A percentile compares a stretch with the other conserved stretches of the same genome.
phyloP scores from a whole-genome alignment of 202 grass and related monocot genomes.

The Hordeum pubiflorum region DNA sequence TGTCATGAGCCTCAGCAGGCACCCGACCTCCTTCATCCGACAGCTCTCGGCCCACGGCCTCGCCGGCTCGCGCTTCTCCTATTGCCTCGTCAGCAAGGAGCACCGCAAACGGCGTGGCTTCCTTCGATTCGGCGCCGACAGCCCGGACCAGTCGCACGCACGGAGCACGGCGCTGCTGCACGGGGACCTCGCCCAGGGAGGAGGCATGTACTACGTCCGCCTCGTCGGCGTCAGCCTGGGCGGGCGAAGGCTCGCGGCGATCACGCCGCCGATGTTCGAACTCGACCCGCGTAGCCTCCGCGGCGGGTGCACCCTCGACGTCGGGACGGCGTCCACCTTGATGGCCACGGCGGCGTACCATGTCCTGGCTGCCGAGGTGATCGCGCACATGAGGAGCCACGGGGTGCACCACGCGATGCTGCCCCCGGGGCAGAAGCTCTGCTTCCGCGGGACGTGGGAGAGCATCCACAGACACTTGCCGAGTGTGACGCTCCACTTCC shows the following conservation, averaged over 20 bases:
- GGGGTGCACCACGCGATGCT: neutral
- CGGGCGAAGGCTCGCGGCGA: neutral
- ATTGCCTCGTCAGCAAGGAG: neutral
- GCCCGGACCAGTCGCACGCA: neutral
- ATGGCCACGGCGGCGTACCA: neutral
- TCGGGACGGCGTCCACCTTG: neutral
- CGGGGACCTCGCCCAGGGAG: neutral
- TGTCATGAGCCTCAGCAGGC: no score
- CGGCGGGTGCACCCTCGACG: neutral
- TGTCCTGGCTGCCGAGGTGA: neutral
- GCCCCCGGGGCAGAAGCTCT: neutral
- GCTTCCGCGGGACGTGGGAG: neutral
- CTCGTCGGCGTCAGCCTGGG: neutral
- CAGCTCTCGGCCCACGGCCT: no score
- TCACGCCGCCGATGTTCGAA: neutral
- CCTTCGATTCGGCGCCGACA: no score
- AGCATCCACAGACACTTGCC: neutral
- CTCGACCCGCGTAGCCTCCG: neutral
- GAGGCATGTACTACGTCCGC: neutral
- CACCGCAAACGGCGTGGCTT: no score
- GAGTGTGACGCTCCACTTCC: neutral
- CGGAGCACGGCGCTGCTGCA: neutral
- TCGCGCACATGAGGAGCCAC: neutral
- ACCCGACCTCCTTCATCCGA: no score
- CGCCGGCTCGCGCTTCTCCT: neutral